A percentile compares a stretch with the other conserved stretches of the same genome.
Conservation (phyloP, 768 basidiomycete genomes). For the Lactarius hengduanensis region DNA sequence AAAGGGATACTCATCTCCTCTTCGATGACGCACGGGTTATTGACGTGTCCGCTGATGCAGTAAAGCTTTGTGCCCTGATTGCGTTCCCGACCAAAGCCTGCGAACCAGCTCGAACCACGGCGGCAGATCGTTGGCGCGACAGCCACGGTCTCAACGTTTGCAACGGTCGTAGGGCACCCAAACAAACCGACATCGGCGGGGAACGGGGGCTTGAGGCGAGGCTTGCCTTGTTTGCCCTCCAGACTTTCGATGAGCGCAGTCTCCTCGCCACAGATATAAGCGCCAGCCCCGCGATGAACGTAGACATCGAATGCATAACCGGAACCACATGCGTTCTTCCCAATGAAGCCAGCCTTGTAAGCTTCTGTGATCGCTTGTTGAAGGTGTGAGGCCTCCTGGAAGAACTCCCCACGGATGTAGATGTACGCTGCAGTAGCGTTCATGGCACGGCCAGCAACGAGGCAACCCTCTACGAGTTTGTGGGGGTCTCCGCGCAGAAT, state of each 20-base stretch:
- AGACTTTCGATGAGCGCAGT: conserved; percentile 96
- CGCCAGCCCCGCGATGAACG: conserved; percentile 96
- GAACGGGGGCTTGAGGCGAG: conserved; percentile 96
- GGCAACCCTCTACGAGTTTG: conserved; percentile 96
- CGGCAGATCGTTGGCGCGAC: conserved; percentile 97
- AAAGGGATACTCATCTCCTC: conserved; percentile 99
- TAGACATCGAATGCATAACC: conserved; percentile 98
- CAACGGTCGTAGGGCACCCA: conserved; percentile 95
- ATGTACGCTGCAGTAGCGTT: conserved; percentile 99
- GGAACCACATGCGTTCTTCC: conserved; percentile 87
- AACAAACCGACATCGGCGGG: conserved; percentile 98
- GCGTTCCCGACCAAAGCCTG: conserved; percentile 83
- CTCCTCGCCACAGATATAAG: conserved; percentile 99
- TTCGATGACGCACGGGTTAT: conserved; percentile 96
- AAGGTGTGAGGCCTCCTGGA: conserved; percentile 90
- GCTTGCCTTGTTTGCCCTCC: conserved; percentile 98
- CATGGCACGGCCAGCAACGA: conserved; percentile 96
- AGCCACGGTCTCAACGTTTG: conserved; percentile 97
- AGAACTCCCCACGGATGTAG: conserved; percentile 98
- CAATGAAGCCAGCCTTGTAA: conserved; percentile 84
- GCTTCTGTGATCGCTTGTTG: conserved; percentile 96
- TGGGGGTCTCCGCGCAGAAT: conserved; percentile 98
- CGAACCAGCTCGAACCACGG: conserved; percentile 88
- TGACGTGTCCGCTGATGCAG: conserved; percentile 96
- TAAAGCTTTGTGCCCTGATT: conserved; percentile 97